Evolutionary conservation across 495 filamentous ascomycete genomes (phyloP), one percentile per base, ranked within the genome.

Genomic region (Chaetomidium leptoderma): DNA sequence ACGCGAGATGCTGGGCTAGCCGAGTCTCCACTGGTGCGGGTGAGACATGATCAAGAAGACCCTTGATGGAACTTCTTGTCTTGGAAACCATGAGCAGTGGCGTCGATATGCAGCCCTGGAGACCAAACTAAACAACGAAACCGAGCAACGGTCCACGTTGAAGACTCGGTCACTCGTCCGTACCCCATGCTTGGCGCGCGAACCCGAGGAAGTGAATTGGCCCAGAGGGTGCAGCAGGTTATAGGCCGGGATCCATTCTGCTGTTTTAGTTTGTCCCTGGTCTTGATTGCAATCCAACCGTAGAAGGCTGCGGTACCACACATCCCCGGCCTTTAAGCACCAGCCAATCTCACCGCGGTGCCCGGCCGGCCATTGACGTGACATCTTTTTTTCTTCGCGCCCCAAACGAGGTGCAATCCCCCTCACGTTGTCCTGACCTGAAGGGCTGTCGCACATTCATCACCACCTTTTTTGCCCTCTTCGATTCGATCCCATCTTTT

Each of bases 271-370:
- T 44, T 51, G 37, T 50, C 51, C 63, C 59, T 52, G 49, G 53
- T 49, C 48, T 53, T 56, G 60, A 52, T 55, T 52, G 55, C 54
- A 6, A 9, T 47, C 8, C 11, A 54, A 36, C 46, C 36, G 48
- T 52, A 53, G 36, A 36, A 19, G 53, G 59, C n/a, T 40, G 40
- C 53, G 39, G 49, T 53, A 57, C 60, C 55, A 53, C 23, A 33
- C 33, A 46, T 49, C 42, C 59, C 55, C 33, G 23, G 59, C n/a
- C 53, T 53, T 55, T 30, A 29, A 51, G 27, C 59, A 52, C 21
- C 62, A 62, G 55, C 63, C 63, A 65, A 65, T 65, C 63, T 65
- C 63, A 40, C 21, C 46, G 57, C 44, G n/a, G n/a, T n/a, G n/a
- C n/a, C n/a, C n/a, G n/a, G 26, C 40, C 53, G 47, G 16, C 47